These are phyloP conservation scores for Hymenoscyphus scutula DNA, from an alignment of 2,329 filamentous ascomycete genomes.

Conservation along the genomic window DNA sequence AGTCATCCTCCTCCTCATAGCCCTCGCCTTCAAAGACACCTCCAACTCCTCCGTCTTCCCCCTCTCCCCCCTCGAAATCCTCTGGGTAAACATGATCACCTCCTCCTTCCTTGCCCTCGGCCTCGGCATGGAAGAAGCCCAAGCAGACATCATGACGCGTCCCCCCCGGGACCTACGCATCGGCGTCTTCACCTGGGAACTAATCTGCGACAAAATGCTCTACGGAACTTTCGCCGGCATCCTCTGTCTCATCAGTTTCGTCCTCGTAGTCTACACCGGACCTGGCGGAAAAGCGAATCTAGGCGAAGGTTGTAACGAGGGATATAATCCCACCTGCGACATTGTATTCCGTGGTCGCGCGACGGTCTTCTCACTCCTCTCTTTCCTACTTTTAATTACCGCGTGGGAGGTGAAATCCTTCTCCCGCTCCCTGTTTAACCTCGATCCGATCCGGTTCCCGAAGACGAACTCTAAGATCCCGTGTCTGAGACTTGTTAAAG, in stretches of 20 bases:
- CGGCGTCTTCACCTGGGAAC: conserved; percentile 62
- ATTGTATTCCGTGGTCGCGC: conserved; percentile 63
- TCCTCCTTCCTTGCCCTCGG: conserved; percentile 70
- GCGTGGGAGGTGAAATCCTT: conserved; percentile 75
- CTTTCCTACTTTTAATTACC: conserved; percentile 65
- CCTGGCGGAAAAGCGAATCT: conserved; percentile 49
- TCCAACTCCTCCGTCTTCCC: conserved; percentile 63
- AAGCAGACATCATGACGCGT: conserved; percentile 64
- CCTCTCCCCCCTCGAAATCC: conserved; percentile 68
- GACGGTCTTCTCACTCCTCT: conserved; percentile 67
- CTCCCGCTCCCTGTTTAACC: conserved; percentile 65
- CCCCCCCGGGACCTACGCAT: conserved; percentile 60
- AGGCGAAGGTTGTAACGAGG: conserved; percentile 57
- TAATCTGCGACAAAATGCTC: conserved; percentile 64
- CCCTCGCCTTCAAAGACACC: conserved; percentile 65
- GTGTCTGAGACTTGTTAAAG: no score
- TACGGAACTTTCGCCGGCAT: conserved; percentile 64
- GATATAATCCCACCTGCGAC: conserved; percentile 49
- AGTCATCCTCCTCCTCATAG: conserved; percentile 66
- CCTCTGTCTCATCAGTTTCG: conserved; percentile 60
- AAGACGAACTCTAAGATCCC: no score
- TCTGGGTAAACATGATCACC: conserved; percentile 75
- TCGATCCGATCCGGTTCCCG: no score
- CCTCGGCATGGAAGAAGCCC: conserved; percentile 67
- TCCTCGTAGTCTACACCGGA: conserved; percentile 51